phyloP scores from a whole-genome alignment of 176 grass and related monocot species.

The Avena sativa region DNA sequence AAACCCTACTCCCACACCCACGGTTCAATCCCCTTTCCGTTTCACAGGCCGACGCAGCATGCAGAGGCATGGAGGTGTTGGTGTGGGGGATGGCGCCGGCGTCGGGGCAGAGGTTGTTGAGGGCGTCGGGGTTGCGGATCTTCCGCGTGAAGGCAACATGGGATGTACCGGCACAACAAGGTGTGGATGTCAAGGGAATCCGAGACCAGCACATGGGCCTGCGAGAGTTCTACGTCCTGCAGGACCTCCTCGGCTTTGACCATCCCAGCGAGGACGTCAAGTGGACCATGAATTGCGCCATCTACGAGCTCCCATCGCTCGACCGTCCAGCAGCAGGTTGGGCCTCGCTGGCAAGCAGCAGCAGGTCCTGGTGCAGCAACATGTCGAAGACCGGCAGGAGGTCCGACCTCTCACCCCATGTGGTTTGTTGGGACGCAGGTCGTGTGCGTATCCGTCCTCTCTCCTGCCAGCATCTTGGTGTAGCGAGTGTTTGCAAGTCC shows the following conservation, averaged over 20 bases:
- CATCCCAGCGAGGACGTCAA: slow-evolving; percentile 83
- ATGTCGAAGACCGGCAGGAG: slow-evolving; percentile 82
- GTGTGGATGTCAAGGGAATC: slow-evolving; percentile 79
- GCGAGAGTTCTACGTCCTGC: slow-evolving; percentile 75
- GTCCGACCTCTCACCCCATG: slow-evolving; percentile 45
- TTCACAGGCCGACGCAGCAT: no score
- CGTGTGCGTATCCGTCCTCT: no score
- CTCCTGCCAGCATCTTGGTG: no score
- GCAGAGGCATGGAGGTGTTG: no score
- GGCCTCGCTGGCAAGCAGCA: slow-evolving; percentile 19
- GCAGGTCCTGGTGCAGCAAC: slow-evolving; percentile 68
- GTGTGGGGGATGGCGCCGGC: no score
- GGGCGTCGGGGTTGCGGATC: no score
- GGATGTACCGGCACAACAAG: slow-evolving; percentile 36
- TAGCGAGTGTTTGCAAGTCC: no score
- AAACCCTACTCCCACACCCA: no score
- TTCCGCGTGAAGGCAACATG: no score
- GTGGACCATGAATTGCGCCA: slow-evolving; percentile 75
- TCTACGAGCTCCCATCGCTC: slow-evolving; percentile 66
- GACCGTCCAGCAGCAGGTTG: slow-evolving; percentile 33
- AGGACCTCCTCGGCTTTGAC: slow-evolving; percentile 79
- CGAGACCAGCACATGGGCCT: slow-evolving; percentile 71
- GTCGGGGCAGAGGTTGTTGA: no score
- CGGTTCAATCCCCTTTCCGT: no score
- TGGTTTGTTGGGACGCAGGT: no score